Evolutionary conservation across 2,329 filamentous ascomycete species (phyloP).

Genomic region (Rhynchosporium agropyri): DNA sequence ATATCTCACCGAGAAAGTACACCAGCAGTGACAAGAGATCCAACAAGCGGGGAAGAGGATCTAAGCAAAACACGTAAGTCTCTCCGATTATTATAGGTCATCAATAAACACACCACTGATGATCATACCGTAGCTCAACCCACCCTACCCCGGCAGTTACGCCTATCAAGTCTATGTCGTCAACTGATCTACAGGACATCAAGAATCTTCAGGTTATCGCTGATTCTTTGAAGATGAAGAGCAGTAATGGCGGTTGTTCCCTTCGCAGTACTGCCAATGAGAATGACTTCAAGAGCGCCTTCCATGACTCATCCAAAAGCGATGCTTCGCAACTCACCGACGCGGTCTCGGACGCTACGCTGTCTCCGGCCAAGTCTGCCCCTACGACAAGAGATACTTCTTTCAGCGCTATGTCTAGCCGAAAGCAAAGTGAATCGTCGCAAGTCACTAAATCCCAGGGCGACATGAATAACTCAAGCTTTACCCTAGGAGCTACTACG

Average conservation of each 20-base stretch:
- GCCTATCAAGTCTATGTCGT: conserved; percentile 1
- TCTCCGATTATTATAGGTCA: too few relatives aligned
- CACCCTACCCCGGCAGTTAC: conserved; percentile 17
- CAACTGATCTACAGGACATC: not conserved
- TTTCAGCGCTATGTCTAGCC: conserved; percentile 22
- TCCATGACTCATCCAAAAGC: conserved; percentile 5
- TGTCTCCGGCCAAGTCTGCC: conserved; percentile 13
- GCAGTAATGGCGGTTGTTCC: not conserved
- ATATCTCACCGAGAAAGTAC: conserved; percentile 8
- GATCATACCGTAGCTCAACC: not conserved
- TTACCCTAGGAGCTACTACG: not conserved
- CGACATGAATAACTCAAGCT: not conserved
- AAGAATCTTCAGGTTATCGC: not conserved
- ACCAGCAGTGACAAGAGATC: not conserved
- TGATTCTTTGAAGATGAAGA: not conserved
- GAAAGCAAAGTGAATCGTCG: conserved; percentile 24
- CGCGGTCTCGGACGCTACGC: conserved; percentile 8
- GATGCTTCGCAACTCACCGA: conserved; percentile 21
- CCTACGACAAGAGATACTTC: conserved; percentile 12
- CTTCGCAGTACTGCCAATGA: conserved; percentile 2
- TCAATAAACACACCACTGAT: not conserved
- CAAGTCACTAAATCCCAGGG: conserved; percentile 10
- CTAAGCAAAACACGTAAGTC: conserved; percentile 23
- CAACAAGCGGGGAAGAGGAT: conserved; percentile 18
- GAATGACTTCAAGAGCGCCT: conserved; percentile 19